A percentile compares a stretch with the other conserved stretches of the same genome.
Evolutionary conservation across 73 alveolate genomes (phyloP).

Genomic region (Paramecium sonneborni): DNA sequence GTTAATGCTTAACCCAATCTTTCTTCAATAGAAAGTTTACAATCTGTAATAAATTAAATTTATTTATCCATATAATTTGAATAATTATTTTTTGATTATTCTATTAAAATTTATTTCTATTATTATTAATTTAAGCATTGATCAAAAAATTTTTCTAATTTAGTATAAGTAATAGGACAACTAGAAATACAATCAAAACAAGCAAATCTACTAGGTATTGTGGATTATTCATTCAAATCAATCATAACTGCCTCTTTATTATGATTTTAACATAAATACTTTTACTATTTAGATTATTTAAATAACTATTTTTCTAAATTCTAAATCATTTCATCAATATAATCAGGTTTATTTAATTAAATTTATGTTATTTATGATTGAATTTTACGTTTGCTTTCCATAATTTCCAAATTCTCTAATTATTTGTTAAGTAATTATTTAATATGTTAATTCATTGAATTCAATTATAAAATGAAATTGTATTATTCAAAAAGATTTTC

Average conservation of each 20-base stretch:
- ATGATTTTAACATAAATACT: background rate
- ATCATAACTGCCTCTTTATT: background rate
- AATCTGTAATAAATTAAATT: background rate
- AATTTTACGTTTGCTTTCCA: background rate
- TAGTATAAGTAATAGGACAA: background rate
- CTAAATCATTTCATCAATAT: background rate
- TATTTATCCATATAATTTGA: background rate
- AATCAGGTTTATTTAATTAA: background rate
- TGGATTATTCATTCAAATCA: background rate
- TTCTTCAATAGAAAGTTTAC: background rate
- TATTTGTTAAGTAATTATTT: background rate
- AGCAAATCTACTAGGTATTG: background rate
- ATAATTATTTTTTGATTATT: background rate
- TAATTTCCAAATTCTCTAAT: background rate
- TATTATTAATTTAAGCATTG: background rate
- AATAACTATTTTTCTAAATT: background rate
- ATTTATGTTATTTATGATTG: background rate
- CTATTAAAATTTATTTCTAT: background rate
- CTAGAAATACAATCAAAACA: background rate
- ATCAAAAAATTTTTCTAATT: background rate
- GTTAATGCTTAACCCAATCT: background rate
- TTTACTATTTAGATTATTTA: background rate
- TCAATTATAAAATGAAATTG: background rate
- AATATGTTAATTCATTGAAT: background rate
- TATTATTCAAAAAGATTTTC: background rate